Conservation (phyloP, 345 rosid genomes). For the Nephelium lappaceum region DNA sequence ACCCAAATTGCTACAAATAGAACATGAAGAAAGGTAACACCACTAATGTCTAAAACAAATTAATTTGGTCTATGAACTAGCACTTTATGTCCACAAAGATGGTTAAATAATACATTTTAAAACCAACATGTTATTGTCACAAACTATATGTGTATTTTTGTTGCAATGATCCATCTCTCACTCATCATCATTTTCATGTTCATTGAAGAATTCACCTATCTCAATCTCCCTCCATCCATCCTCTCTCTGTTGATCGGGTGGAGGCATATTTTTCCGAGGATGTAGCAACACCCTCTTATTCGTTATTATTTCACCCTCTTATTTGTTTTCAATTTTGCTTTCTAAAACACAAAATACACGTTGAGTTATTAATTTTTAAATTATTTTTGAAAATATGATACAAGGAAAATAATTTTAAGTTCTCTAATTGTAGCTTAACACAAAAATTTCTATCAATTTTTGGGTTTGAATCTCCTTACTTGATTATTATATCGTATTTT, state of each 20-base stretch:
- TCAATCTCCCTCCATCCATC: slow-evolving; percentile 49
- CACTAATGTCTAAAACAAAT: too few species aligned
- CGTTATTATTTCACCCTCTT: neutral
- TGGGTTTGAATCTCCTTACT: neutral
- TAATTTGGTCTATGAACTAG: too few species aligned
- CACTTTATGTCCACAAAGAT: neutral
- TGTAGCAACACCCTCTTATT: neutral
- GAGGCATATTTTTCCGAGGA: neutral
- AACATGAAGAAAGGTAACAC: too few species aligned
- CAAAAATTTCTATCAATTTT: too few species aligned
- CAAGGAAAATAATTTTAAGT: too few species aligned
- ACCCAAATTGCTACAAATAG: too few species aligned
- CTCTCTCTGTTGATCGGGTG: slow-evolving; percentile 16
- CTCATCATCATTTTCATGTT: slow-evolving; percentile 27
- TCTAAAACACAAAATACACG: too few species aligned
- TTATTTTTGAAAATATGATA: too few species aligned
- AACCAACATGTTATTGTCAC: neutral
- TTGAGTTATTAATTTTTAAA: too few species aligned
- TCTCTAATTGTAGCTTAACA: too few species aligned
- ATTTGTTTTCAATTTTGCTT: too few species aligned
- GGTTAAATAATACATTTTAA: neutral
- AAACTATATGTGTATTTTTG: neutral
- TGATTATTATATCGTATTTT: neutral
- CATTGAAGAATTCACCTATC: slow-evolving; percentile 44
- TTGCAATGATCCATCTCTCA: neutral